Percentiles rank a stretch among this genome's conserved stretches.
These are phyloP conservation scores for Quercus variabilis DNA, from an alignment of 306 rosid genomes.

Conservation along the genomic window DNA sequence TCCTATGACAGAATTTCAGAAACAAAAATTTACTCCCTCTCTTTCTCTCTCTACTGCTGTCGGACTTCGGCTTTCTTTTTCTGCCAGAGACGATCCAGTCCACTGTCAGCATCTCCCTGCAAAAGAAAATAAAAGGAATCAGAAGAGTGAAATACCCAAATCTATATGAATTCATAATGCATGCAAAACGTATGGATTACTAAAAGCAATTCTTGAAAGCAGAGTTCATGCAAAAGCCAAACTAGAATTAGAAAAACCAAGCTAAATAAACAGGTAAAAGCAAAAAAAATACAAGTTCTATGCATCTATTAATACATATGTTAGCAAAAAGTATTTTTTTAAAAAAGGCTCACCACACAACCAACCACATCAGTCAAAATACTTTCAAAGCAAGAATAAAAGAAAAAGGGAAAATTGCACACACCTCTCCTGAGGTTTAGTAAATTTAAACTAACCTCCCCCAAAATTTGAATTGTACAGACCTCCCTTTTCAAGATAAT, in stretches of 20 bases:
- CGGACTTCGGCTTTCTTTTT: constrained; percentile 48
- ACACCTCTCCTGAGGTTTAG: too few species aligned
- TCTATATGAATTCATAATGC: too few species aligned
- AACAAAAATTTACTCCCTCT: not conserved
- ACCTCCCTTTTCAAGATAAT: too few species aligned
- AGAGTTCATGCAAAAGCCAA: not conserved
- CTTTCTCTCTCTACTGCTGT: constrained; percentile 35
- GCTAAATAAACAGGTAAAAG: not conserved
- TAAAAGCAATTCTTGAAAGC: not conserved
- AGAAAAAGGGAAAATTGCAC: too few species aligned
- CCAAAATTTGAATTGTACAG: too few species aligned
- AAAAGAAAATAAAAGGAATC: not conserved
- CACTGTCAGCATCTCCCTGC: constrained; percentile 65
- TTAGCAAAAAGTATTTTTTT: too few species aligned
- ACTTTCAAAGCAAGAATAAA: too few species aligned
- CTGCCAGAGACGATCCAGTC: constrained; percentile 53
- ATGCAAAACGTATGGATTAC: not conserved
- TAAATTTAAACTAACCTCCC: too few species aligned
- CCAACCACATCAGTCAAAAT: too few species aligned
- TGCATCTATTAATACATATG: too few species aligned
- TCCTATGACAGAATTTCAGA: not conserved
- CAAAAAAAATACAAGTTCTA: not conserved
- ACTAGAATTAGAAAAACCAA: not conserved
- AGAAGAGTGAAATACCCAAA: not conserved
- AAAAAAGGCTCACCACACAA: too few species aligned